A percentile compares a stretch with the other conserved stretches of the same genome.
These are phyloP conservation scores for Ehretia macrophylla DNA, from an alignment of 257 asterid genomes.

Conservation along the genomic window DNA sequence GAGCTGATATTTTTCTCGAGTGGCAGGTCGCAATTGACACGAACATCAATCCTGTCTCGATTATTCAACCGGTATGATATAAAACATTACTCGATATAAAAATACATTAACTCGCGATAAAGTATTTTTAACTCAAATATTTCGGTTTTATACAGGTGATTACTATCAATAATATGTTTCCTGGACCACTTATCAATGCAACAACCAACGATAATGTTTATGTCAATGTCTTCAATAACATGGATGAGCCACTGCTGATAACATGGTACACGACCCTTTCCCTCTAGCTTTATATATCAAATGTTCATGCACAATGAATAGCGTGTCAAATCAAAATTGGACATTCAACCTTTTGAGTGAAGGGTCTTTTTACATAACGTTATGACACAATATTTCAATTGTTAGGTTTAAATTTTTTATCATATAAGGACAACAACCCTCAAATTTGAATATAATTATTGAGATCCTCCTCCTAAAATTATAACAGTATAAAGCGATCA, in stretches of 20 bases:
- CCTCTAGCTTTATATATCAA: background rate
- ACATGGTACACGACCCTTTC: slow-evolving; percentile 47
- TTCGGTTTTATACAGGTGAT: slow-evolving; percentile 40
- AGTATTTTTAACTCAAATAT: background rate
- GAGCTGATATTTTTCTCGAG: slow-evolving; percentile 38
- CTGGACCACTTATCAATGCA: slow-evolving; percentile 70
- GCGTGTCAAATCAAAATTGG: background rate
- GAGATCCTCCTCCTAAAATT: too few relatives aligned
- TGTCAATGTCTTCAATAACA: slow-evolving; percentile 51
- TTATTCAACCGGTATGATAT: slow-evolving; percentile 45
- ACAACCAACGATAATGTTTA: slow-evolving; percentile 57
- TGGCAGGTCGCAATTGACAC: slow-evolving; percentile 51
- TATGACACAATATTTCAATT: too few relatives aligned
- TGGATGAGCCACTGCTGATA: slow-evolving; percentile 65
- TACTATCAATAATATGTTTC: slow-evolving; percentile 64
- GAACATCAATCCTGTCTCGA: slow-evolving; percentile 30
- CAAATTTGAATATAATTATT: too few relatives aligned
- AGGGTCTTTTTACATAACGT: too few relatives aligned
- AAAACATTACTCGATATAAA: too few relatives aligned
- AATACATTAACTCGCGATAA: too few relatives aligned
- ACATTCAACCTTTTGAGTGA: too few relatives aligned
- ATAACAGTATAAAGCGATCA: too few relatives aligned
- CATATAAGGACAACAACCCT: too few relatives aligned
- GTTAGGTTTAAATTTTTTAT: too few relatives aligned
- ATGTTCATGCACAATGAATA: background rate